A percentile compares a stretch with the other conserved stretches of the same genome.
These are phyloP conservation scores for Alternaria postmessia DNA, from an alignment of 2,329 filamentous ascomycete genomes.

Conservation along the genomic window DNA sequence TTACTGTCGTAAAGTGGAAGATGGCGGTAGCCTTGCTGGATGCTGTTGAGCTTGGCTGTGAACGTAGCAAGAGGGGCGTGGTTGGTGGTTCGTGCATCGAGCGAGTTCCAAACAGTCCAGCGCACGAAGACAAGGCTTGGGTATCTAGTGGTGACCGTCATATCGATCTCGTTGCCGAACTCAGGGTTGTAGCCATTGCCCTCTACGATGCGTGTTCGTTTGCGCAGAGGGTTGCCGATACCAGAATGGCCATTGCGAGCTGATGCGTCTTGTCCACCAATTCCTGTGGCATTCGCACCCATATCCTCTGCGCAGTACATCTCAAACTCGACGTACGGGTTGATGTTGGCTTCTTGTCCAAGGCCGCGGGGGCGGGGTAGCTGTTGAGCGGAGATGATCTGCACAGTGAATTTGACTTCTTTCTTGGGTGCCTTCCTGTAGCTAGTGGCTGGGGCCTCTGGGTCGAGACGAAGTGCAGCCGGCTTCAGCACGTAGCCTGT, in stretches of 20 bases:
- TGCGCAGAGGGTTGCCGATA: conserved; percentile 75
- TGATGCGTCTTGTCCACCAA: conserved; percentile 72
- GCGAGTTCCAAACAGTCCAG: conserved; percentile 88
- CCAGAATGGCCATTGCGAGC: conserved; percentile 70
- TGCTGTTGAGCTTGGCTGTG: conserved; percentile 87
- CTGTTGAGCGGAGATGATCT: conserved; percentile 93
- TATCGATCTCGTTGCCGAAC: conserved; percentile 80
- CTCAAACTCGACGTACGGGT: conserved; percentile 94
- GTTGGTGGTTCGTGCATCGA: conserved; percentile 75
- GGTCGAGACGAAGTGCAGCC: conserved; percentile 71
- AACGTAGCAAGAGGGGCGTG: conserved; percentile 80
- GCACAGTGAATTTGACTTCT: conserved; percentile 82
- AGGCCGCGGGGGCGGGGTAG: conserved; percentile 82
- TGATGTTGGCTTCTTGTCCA: conserved; percentile 77
- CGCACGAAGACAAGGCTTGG: conserved; percentile 93
- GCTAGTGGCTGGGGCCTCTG: conserved; percentile 53
- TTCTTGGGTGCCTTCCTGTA: conserved; percentile 77
- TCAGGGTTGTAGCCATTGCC: conserved; percentile 94
- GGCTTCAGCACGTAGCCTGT: conserved; percentile 96
- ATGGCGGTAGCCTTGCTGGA: conserved; percentile 92
- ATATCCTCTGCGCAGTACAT: conserved; percentile 95
- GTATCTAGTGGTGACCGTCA: conserved; percentile 90
- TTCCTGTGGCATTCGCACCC: conserved; percentile 73
- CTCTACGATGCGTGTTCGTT: conserved; percentile 79
- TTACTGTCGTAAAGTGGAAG: conserved; percentile 87